Evolutionary conservation across 768 basidiomycete genomes (phyloP), one percentile per base, ranked within the genome.

Genomic region (Candolleomyces efflorescens): DNA sequence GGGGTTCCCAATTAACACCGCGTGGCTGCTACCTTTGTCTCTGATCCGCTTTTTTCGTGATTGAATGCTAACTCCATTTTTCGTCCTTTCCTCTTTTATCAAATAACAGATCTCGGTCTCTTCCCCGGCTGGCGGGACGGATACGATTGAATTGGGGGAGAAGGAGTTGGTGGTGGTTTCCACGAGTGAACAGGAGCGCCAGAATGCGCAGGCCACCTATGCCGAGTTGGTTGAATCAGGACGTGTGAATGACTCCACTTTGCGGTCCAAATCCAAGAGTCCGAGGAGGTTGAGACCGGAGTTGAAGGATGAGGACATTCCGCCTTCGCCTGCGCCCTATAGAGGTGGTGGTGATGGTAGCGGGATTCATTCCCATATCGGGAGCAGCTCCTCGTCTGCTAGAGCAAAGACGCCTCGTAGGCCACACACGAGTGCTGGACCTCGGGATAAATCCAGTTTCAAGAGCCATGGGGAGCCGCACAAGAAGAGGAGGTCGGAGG

Each of bases 371-470:
- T 18, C 46, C n/a, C 46, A 48, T 20, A 20, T 22, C n/a, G 15
- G 60, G 39, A 48, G 65, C 62, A 60, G 62, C 13, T 59, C 63
- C 65, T 59, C 61, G 61, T 63, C 18, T 67, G 45, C 47, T 55
- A 58, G 72, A 64, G 59, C 57, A 56, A 62, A 75, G 68, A 58
- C 64, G 18, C 67, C 72, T 39, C 77, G 84, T 58, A 73, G 88
- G 47, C 88, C 88, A 36, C 87, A 90, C 65, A 90, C 88, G 22
- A 86, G 85, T 58, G 86, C 86, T n/a, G 87, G 88, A 12, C 84
- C 83, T 24, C 74, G 85, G 58, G 87, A 89, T 65, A 78, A 76
- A 66, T 67, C 77, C 52, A 71, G 68, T 53, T 73, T 72, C 59
- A 66, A 44, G 56, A 36, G 11, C 49, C 39, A 39, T 41, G 55